Conservation (phyloP, 2,329 filamentous ascomycete species). For the Diaporthe vexans region DNA sequence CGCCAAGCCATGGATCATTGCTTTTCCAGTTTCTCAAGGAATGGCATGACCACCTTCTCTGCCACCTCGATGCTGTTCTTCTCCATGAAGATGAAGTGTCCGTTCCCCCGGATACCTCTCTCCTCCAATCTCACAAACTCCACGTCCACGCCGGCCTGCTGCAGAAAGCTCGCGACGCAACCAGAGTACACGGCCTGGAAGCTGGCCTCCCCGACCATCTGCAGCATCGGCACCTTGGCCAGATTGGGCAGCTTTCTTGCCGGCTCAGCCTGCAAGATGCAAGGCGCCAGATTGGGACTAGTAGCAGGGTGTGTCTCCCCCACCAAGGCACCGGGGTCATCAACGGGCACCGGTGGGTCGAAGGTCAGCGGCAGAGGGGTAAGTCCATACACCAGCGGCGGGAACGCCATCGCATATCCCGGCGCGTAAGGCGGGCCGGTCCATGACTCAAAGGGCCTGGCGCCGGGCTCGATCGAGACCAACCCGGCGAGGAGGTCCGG, state of each 20-base stretch:
- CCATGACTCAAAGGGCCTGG: slow-evolving; percentile 60
- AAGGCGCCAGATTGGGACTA: slow-evolving; percentile 44
- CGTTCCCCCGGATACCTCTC: slow-evolving; percentile 58
- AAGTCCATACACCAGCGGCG: slow-evolving; percentile 42
- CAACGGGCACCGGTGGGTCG: slow-evolving; percentile 46
- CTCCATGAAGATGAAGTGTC: slow-evolving; percentile 64
- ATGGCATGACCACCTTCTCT: background rate
- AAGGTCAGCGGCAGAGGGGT: slow-evolving; percentile 49
- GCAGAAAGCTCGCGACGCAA: slow-evolving; percentile 56
- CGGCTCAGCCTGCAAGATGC: slow-evolving; percentile 53
- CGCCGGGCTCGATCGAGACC: slow-evolving; percentile 66
- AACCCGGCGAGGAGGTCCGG: slow-evolving; percentile 63
- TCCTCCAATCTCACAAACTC: slow-evolving; percentile 59
- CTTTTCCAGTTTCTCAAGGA: slow-evolving; percentile 3
- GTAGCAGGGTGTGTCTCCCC: slow-evolving; percentile 48
- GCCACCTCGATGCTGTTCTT: slow-evolving; percentile 59
- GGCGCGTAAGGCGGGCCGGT: slow-evolving; percentile 10
- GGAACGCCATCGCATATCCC: background rate
- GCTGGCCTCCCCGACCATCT: slow-evolving; percentile 58
- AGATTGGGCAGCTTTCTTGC: slow-evolving; percentile 55
- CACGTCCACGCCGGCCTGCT: slow-evolving; percentile 57
- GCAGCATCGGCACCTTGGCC: slow-evolving; percentile 51
- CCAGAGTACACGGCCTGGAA: slow-evolving; percentile 62
- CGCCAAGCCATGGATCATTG: background rate
- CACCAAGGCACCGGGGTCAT: slow-evolving; percentile 49